Conservation (phyloP, 2,329 filamentous ascomycete species). For the Stagonosporopsis rhizophila region DNA sequence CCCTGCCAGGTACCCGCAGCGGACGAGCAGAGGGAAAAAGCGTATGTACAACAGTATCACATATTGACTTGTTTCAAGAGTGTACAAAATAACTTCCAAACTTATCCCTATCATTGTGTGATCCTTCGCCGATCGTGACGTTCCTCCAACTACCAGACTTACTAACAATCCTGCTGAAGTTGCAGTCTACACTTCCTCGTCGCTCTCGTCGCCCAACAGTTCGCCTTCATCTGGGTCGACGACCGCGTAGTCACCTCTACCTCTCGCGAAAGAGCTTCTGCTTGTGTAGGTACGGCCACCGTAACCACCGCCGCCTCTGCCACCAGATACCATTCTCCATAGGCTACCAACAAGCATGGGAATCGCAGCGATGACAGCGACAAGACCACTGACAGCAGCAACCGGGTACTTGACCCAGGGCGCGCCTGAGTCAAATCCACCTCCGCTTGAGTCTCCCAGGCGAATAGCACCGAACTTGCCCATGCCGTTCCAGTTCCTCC, state of each 20-base stretch:
- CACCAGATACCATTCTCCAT: slow-evolving; percentile 67
- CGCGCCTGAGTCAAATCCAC: slow-evolving; percentile 67
- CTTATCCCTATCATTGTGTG: slow-evolving; percentile 2
- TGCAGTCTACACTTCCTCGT: slow-evolving; percentile 74
- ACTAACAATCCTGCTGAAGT: not conserved
- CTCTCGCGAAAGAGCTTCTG: slow-evolving; percentile 85
- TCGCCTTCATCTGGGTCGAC: slow-evolving; percentile 96
- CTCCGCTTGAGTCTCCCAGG: slow-evolving; percentile 70
- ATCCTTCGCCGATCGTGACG: slow-evolving; percentile 4
- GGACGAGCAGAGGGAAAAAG: slow-evolving; percentile 5
- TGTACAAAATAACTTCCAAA: slow-evolving; percentile 17
- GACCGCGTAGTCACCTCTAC: slow-evolving; percentile 83
- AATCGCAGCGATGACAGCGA: slow-evolving; percentile 61
- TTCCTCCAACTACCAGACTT: not conserved
- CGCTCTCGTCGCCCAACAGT: slow-evolving; percentile 89
- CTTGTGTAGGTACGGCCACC: slow-evolving; percentile 80
- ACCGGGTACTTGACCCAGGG: slow-evolving; percentile 81
- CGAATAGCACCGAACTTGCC: slow-evolving; percentile 89
- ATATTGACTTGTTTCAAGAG: slow-evolving; percentile 22
- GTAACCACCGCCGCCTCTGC: slow-evolving; percentile 56
- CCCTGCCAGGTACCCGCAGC: not conserved
- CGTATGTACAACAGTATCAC: slow-evolving; percentile 5
- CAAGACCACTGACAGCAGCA: slow-evolving; percentile 56
- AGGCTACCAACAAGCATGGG: slow-evolving; percentile 76
- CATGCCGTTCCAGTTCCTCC: slow-evolving; percentile 82